A percentile compares a stretch with the other conserved stretches of the same genome.
These are phyloP conservation scores for Phytophthora lateralis DNA, from an alignment of 352 stramenopile species.

Conservation along the genomic window DNA sequence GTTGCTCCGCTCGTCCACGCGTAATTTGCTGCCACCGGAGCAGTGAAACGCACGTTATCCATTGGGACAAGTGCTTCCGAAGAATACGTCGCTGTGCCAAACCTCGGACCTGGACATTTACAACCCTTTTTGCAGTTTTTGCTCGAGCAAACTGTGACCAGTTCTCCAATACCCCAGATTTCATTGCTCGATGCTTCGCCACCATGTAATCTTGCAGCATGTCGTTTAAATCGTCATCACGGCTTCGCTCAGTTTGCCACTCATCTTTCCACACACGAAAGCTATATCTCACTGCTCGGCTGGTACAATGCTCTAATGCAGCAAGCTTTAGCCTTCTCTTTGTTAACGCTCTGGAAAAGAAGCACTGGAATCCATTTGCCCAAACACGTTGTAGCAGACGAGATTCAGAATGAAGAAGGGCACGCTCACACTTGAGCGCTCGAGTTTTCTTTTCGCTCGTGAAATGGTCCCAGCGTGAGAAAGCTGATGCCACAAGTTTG, in stretches of 20 bases:
- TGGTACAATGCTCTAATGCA: conserved; percentile 10
- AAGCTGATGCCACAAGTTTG: conserved; percentile 11
- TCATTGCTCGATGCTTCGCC: conserved; percentile 3
- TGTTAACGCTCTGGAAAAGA: conserved; percentile 4
- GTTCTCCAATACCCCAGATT: conserved; percentile 14
- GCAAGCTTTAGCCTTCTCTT: conserved; percentile 17
- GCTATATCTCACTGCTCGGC: conserved; percentile 3
- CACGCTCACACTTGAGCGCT: conserved; percentile 21
- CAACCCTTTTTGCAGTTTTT: conserved; percentile 30
- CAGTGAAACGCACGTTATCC: conserved; percentile 39
- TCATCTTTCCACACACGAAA: conserved; percentile 26
- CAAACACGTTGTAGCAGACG: conserved; percentile 31
- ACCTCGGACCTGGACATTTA: conserved; percentile 41
- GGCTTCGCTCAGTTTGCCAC: conserved; percentile 17
- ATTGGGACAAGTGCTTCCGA: conserved; percentile 28
- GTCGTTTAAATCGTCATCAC: conserved; percentile 1
- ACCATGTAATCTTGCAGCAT: conserved; percentile 11
- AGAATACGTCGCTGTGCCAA: conserved; percentile 34
- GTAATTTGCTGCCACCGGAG: conserved; percentile 54
- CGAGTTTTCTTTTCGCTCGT: conserved; percentile 25
- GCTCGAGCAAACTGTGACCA: conserved; percentile 32
- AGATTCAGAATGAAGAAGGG: conserved; percentile 17
- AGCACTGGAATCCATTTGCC: conserved; percentile 24
- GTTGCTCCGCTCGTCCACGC: conserved; percentile 35
- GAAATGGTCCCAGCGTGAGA: conserved; percentile 30